Percentiles rank a stretch among this genome's conserved stretches.
Conservation (phyloP, 1,139 yeast species). For the Meyerozyma elateridarum region DNA sequence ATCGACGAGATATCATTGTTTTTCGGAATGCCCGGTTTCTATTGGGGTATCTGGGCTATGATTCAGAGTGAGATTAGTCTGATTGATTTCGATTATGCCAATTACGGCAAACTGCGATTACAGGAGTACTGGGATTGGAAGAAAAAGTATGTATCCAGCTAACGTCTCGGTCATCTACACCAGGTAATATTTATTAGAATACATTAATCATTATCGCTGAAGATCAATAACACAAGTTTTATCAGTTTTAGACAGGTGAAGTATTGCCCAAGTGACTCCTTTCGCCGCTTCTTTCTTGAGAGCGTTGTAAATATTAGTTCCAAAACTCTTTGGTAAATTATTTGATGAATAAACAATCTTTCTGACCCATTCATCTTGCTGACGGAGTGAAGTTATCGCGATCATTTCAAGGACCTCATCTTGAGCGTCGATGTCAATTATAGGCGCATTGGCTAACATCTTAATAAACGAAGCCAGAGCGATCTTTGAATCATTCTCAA, state of each 20-base stretch:
- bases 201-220: conserved; percentile 37
- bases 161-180: too few relatives aligned
- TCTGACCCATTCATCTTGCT: conserved; percentile 85
- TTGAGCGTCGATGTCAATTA: conserved; percentile 69
- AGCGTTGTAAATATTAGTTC: conserved; percentile 64
- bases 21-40: conserved; percentile 80
- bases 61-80: conserved; percentile 68
- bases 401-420: conserved; percentile 86
- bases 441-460: conserved; percentile 58
- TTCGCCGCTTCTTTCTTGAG: conserved; percentile 67
- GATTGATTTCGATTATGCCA: conserved; percentile 69
- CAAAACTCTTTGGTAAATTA: conserved; percentile 71
- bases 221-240: conserved; percentile 64
- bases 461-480: conserved; percentile 55
- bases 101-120: conserved; percentile 55
- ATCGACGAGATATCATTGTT: conserved; percentile 54
- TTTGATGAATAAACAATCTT: conserved; percentile 66
- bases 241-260: conserved; percentile 71
- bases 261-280: conserved; percentile 68
- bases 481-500: conserved; percentile 66
- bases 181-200: conserved; percentile 4
- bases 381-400: conserved; percentile 65
- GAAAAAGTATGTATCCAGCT: conserved; percentile 12
- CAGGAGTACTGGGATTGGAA: conserved; percentile 75
- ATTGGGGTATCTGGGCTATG: conserved; percentile 85